phyloP scores from a whole-genome alignment of 2,329 filamentous ascomycete species.

The Fusarium musae region DNA sequence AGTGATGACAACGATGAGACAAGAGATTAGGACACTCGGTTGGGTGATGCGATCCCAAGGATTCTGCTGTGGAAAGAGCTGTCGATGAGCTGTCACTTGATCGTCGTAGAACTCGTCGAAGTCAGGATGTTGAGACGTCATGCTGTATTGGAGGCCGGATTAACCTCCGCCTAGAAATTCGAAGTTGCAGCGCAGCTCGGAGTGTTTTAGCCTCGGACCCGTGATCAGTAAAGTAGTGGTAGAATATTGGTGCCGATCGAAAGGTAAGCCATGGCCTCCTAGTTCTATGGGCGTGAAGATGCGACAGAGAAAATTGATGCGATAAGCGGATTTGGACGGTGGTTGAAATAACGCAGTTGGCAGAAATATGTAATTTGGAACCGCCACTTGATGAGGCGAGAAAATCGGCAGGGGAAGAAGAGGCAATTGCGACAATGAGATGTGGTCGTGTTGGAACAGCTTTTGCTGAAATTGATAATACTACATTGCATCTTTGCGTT shows the following conservation, averaged over 20 bases:
- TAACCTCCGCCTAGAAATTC: slow-evolving; percentile 16
- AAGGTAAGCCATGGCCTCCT: slow-evolving; percentile 41
- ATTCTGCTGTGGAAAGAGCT: slow-evolving; percentile 42
- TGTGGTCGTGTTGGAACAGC: slow-evolving; percentile 18
- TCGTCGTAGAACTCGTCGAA: slow-evolving; percentile 52
- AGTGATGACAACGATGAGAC: slow-evolving; percentile 48
- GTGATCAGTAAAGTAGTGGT: slow-evolving; percentile 42
- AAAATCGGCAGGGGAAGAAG: neutral
- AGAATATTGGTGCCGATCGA: slow-evolving; percentile 37
- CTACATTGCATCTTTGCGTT: slow-evolving; percentile 8
- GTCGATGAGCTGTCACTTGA: slow-evolving; percentile 49
- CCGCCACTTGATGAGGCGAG: neutral
- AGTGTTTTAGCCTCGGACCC: slow-evolving; percentile 38
- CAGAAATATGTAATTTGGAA: neutral
- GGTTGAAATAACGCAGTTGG: neutral
- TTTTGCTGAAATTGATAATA: slow-evolving; percentile 21
- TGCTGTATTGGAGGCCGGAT: slow-evolving; percentile 38
- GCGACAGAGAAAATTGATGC: neutral
- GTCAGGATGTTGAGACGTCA: slow-evolving; percentile 49
- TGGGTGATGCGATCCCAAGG: slow-evolving; percentile 49
- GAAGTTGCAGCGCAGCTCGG: slow-evolving; percentile 26
- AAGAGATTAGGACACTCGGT: slow-evolving; percentile 51
- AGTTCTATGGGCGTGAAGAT: slow-evolving; percentile 9
- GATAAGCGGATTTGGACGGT: neutral
- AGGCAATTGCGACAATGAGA: neutral